These are phyloP conservation scores for Colletotrichum ledebouriae DNA, from an alignment of 2,329 filamentous ascomycete genomes.

Conservation along the genomic window DNA sequence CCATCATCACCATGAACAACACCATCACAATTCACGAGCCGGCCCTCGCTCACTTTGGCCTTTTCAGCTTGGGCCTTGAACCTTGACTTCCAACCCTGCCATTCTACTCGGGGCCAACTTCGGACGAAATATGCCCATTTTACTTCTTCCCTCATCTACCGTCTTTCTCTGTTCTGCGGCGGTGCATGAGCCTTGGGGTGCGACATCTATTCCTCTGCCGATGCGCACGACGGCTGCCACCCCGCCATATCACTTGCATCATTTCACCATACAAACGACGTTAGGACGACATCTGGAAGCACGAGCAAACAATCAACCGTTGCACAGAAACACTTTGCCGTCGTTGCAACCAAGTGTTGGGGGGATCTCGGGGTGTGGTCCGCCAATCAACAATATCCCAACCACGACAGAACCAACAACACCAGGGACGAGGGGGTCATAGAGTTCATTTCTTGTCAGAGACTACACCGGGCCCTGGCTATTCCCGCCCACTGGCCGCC, in stretches of 20 bases:
- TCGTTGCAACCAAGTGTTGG: constrained; percentile 21
- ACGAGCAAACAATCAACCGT: background rate
- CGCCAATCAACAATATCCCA: constrained; percentile 16
- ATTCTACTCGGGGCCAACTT: background rate
- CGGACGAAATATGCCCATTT: constrained; percentile 1
- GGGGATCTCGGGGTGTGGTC: background rate
- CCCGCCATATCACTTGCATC: background rate
- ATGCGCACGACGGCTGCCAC: constrained; percentile 25
- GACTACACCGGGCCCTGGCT: constrained; percentile 24
- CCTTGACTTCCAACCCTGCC: background rate
- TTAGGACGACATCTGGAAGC: constrained; percentile 7
- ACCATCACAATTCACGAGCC: background rate
- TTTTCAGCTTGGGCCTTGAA: constrained; percentile 8
- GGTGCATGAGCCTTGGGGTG: background rate
- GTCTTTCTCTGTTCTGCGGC: background rate
- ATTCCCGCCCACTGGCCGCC: constrained; percentile 25
- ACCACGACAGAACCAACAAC: constrained; percentile 4
- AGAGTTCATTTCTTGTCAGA: constrained; percentile 32
- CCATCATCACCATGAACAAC: constrained; percentile 4
- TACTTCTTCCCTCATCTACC: background rate
- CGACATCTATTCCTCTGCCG: constrained; percentile 5
- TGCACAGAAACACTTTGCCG: constrained; percentile 8
- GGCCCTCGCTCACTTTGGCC: constrained; percentile 6
- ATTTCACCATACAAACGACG: background rate
- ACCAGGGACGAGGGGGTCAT: constrained; percentile 2